Base-by-base conservation (phyloP, 176 grass and related monocot species). In the barley (Hordeum vulgare) region DNA sequence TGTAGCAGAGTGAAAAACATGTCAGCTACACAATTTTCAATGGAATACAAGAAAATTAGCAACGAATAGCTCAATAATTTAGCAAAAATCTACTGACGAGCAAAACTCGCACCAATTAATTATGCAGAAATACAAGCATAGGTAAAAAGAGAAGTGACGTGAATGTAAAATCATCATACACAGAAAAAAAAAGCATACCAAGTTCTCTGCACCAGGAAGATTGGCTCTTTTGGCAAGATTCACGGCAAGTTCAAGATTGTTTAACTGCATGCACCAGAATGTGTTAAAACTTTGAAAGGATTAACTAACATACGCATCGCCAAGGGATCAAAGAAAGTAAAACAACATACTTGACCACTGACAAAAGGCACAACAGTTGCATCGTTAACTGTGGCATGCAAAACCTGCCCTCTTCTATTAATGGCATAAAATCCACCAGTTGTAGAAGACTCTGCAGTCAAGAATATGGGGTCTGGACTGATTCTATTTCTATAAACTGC, bases 401-500 rank as follows among this genome's bases (percentile, higher is more conserved):
- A 89, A 87, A 99, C 93, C 81, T 99, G 96, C 3, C 96, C 96
- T 78, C 81, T 91, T 83, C 96, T 99, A 78, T 99, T 99, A 75
- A 99, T 88, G 75, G 96, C 93, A 90, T 99, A 96, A 87, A 99
- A 99, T 15, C 96, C 96, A 74, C 96, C 96, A 75, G 86, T 86
- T 78, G 70, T 66, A 51, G 96, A 88, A 84, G 93, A 92, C 67
- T 99, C 96, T 51, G 93, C 85, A 39, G 96, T 94, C 72, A 99
- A 86, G 83, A 99, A 99, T 91, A 99, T 99, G 36, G 96, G 96
- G 59, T 99, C 96, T 56, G 96, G 93, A 66, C 96, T 99, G 54
- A 99, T 99, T 84, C 96, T 84, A 84, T 99, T 99, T 90, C 96
- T 94, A 67, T 99, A 99, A 72, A 99, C 96, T 77, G 96, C 96